Evolutionary conservation across 2,329 filamentous ascomycete species (phyloP).

Genomic region (Dryadomyces sulphureus): DNA sequence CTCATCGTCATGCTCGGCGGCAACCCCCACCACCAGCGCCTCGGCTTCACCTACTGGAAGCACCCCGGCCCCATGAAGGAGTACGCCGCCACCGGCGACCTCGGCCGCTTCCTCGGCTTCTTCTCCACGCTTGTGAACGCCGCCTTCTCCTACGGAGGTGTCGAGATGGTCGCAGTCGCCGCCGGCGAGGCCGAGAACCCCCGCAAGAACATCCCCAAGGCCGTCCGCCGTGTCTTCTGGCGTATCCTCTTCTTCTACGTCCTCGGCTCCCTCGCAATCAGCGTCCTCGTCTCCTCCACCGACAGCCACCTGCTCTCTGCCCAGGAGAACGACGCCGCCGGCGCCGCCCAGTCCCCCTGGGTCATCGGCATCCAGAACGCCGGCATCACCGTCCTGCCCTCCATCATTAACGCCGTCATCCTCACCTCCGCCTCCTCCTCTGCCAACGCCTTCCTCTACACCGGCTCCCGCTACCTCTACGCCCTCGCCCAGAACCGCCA

Average conservation of each 20-base stretch:
- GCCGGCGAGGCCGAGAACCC: conserved; percentile 52
- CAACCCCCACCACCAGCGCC: conserved; percentile 31
- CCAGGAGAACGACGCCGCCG: conserved; percentile 28
- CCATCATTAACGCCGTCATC: conserved; percentile 47
- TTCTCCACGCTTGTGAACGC: conserved; percentile 11
- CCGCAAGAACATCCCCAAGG: conserved; percentile 49
- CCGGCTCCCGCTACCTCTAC: conserved; percentile 45
- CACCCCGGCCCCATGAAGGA: conserved; percentile 19
- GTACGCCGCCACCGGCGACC: conserved; percentile 24
- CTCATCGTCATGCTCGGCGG: conserved; percentile 43
- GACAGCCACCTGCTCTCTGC: conserved; percentile 32
- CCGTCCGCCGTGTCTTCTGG: conserved; percentile 44
- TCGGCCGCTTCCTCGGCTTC: conserved; percentile 16
- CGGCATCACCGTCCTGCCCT: conserved; percentile 47
- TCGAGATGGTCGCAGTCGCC: conserved; percentile 45
- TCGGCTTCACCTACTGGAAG: conserved; percentile 40
- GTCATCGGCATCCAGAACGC: conserved; percentile 53
- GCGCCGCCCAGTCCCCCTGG: conserved; percentile 41
- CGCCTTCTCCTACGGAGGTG: conserved; percentile 28
- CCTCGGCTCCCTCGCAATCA: conserved; percentile 44
- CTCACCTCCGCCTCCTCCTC: conserved; percentile 43
- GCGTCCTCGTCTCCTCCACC: conserved; percentile 52
- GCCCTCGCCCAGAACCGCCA: conserved; percentile 45
- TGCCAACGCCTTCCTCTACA: conserved; percentile 43
- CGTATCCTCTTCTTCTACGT: conserved; percentile 51